A percentile compares a stretch with the other conserved stretches of the same genome.
Evolutionary conservation across 306 rosid genomes (phyloP).

Genomic region (Corylus americana): DNA sequence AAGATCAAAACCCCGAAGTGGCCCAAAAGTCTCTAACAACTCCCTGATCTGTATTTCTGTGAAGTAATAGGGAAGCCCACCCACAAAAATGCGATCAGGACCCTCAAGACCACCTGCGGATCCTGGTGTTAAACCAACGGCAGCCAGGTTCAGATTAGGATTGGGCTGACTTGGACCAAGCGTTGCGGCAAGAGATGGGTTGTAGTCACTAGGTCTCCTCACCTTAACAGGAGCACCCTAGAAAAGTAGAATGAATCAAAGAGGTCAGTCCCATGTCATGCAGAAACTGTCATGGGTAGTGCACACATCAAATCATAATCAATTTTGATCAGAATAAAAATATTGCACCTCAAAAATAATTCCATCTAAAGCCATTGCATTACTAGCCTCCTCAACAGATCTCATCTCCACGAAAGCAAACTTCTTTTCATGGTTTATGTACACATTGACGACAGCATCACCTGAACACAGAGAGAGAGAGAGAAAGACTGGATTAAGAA

Average conservation of each 20-base stretch:
- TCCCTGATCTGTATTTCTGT: slow-evolving; percentile 94
- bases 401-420: slow-evolving; percentile 99
- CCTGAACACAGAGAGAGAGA: slow-evolving; percentile 40
- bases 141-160: slow-evolving; percentile 82
- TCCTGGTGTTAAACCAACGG: slow-evolving; percentile 97
- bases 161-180: slow-evolving; percentile 99
- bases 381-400: slow-evolving; percentile 99
- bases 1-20: slow-evolving; percentile 93
- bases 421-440: slow-evolving; percentile 97
- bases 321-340: background rate
- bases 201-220: slow-evolving; percentile 97
- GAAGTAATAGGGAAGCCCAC: slow-evolving; percentile 96
- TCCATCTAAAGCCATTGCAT: slow-evolving; percentile 99
- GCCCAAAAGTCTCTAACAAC: slow-evolving; percentile 94
- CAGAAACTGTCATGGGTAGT: background rate
- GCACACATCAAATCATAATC: background rate
- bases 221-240: slow-evolving; percentile 99
- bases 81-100: slow-evolving; percentile 98
- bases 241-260: slow-evolving; percentile 9
- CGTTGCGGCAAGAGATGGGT: slow-evolving; percentile 96
- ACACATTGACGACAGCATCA: slow-evolving; percentile 97
- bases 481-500: background rate
- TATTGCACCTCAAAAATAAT: slow-evolving; percentile 84
- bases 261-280: background rate
- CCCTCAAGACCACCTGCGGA: slow-evolving; percentile 99